Percentiles rank a stretch among this genome's conserved stretches.
Evolutionary conservation across 2,329 filamentous ascomycete genomes (phyloP).

Genomic region (Colletotrichum kahawae): DNA sequence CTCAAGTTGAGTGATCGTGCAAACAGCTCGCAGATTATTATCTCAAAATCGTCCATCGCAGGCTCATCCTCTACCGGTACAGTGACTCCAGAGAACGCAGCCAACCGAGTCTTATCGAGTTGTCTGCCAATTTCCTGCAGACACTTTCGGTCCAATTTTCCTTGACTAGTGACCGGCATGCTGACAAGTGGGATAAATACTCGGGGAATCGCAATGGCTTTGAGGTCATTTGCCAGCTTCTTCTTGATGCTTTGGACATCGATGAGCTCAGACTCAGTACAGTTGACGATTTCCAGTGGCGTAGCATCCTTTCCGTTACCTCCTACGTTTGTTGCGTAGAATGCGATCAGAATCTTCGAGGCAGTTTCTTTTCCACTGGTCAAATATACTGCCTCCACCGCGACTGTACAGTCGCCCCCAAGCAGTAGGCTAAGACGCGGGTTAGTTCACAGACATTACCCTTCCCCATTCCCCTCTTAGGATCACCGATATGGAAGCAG

Average conservation of each 20-base stretch:
- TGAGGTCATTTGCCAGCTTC: background rate
- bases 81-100: background rate
- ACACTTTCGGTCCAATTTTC: background rate
- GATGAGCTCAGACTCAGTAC: background rate
- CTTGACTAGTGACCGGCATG: background rate
- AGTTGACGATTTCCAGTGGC: background rate
- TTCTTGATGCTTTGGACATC: background rate
- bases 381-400: background rate
- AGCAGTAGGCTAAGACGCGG: background rate
- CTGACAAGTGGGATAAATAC: background rate
- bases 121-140: background rate
- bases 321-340: background rate
- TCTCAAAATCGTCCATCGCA: background rate
- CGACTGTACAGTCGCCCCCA: background rate
- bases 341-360: background rate
- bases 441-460: rapidly evolving
- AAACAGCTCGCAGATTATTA: background rate
- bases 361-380: too few relatives aligned
- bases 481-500: background rate
- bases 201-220: background rate
- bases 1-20: background rate
- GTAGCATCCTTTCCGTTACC: background rate
- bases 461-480: background rate
- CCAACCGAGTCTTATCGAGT: background rate
- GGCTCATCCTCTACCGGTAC: background rate